Percentiles rank a stretch among this genome's conserved stretches.
These are phyloP conservation scores for Incumbomyces delicatus DNA, from an alignment of 2,329 filamentous ascomycete genomes.

Conservation along the genomic window DNA sequence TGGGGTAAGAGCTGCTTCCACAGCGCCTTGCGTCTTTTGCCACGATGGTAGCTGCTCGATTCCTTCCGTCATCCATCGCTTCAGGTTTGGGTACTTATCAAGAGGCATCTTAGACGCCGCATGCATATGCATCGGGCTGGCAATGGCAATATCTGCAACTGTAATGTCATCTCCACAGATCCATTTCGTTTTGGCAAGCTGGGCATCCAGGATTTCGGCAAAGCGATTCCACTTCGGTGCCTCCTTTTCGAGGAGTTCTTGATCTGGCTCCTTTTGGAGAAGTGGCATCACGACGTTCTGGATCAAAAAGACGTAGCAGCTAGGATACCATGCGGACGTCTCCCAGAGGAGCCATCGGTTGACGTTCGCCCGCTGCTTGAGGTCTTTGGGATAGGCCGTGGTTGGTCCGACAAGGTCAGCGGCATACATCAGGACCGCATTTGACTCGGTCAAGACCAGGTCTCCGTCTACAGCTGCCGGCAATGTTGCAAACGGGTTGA, in stretches of 20 bases:
- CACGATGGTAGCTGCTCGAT: slow-evolving; percentile 30
- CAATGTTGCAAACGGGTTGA: slow-evolving; percentile 27
- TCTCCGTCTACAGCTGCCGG: slow-evolving; percentile 32
- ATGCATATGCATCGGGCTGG: slow-evolving; percentile 32
- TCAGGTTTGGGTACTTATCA: slow-evolving; percentile 30
- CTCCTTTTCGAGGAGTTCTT: slow-evolving; percentile 27
- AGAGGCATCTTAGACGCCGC: slow-evolving; percentile 27
- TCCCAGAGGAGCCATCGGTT: slow-evolving; percentile 38
- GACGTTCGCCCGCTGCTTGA: slow-evolving; percentile 29
- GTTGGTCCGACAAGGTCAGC: slow-evolving; percentile 26
- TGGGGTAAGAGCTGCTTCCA: slow-evolving; percentile 29
- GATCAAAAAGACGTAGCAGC: slow-evolving; percentile 33
- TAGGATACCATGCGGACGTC: slow-evolving; percentile 31
- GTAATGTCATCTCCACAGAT: slow-evolving; percentile 29
- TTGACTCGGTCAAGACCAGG: slow-evolving; percentile 32
- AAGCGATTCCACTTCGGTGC: slow-evolving; percentile 28
- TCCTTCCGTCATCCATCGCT: slow-evolving; percentile 29
- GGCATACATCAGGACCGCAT: slow-evolving; percentile 34
- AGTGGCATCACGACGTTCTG: slow-evolving; percentile 34
- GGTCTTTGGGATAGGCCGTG: slow-evolving; percentile 30
- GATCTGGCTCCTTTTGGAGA: slow-evolving; percentile 27
- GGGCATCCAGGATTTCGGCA: slow-evolving; percentile 29
- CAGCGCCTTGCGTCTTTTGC: slow-evolving; percentile 31
- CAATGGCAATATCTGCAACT: slow-evolving; percentile 34
- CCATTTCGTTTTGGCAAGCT: slow-evolving; percentile 30